Evolutionary conservation across 2,329 filamentous ascomycete genomes (phyloP).

Genomic region (Metarhizium guizhouense): DNA sequence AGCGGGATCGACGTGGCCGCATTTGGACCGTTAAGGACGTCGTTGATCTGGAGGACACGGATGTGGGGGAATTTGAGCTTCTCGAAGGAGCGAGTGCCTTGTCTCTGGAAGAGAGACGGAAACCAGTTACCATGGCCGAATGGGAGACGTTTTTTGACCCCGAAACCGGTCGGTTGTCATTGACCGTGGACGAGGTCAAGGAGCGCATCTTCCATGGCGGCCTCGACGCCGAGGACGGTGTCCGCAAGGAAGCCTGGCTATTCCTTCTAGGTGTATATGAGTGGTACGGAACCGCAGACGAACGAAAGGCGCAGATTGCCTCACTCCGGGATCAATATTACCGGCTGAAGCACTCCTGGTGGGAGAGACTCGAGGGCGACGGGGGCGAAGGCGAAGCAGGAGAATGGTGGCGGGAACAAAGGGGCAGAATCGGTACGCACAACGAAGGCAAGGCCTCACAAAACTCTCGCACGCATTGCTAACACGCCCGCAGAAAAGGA

Average conservation of each 20-base stretch:
- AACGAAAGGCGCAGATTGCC: constrained; percentile 73
- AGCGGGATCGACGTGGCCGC: constrained; percentile 72
- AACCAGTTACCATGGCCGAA: constrained; percentile 69
- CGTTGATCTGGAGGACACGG: constrained; percentile 86
- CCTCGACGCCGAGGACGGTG: constrained; percentile 78
- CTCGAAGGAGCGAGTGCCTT: constrained; percentile 70
- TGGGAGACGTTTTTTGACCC: constrained; percentile 88
- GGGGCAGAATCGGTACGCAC: constrained; percentile 76
- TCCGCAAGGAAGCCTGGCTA: constrained; percentile 93
- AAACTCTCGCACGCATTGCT: constrained; percentile 5
- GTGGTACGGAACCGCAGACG: constrained; percentile 84
- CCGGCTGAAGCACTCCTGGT: constrained; percentile 88
- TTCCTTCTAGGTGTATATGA: constrained; percentile 87
- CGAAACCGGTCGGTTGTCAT: constrained; percentile 60
- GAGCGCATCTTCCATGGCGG: constrained; percentile 96
- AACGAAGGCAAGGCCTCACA: neutral
- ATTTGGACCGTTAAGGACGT: constrained; percentile 94
- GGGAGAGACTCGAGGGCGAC: constrained; percentile 83
- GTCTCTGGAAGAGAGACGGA: constrained; percentile 67
- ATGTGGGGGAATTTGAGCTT: constrained; percentile 92
- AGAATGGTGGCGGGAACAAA: constrained; percentile 97
- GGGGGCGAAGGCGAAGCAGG: constrained; percentile 71
- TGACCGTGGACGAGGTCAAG: constrained; percentile 89
- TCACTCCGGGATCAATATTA: constrained; percentile 90
- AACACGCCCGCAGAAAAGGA: constrained; percentile 70